A percentile compares a stretch with the other conserved stretches of the same genome.
Conservation (phyloP, 2,329 filamentous ascomycete species). For the Corinectria fuckeliana region DNA sequence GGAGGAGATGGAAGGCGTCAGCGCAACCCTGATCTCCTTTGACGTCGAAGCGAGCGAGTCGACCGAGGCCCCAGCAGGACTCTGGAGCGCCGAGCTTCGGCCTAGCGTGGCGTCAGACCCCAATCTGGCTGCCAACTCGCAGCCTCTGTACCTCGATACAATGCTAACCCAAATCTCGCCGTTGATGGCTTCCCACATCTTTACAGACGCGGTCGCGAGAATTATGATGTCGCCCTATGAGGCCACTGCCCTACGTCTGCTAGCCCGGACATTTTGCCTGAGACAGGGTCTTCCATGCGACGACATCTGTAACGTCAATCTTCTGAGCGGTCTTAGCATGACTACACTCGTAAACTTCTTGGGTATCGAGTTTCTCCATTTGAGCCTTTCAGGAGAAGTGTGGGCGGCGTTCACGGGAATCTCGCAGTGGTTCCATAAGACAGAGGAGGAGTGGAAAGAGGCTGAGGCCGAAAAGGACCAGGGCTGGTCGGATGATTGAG, state of each 20-base stretch:
- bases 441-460: slow-evolving; percentile 53
- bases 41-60: slow-evolving; percentile 65
- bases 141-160: slow-evolving; percentile 54
- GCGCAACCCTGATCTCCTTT: slow-evolving; percentile 65
- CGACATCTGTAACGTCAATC: slow-evolving; percentile 48
- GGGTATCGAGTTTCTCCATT: slow-evolving; percentile 52
- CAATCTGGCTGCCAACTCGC: slow-evolving; percentile 30
- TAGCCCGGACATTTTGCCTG: slow-evolving; percentile 52
- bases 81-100: slow-evolving; percentile 66
- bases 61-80: slow-evolving; percentile 55
- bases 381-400: slow-evolving; percentile 52
- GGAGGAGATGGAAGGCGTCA: slow-evolving; percentile 61
- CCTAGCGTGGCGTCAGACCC: slow-evolving; percentile 52
- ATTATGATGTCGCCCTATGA: slow-evolving; percentile 56
- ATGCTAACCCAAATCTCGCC: slow-evolving; percentile 59
- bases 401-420: slow-evolving; percentile 52
- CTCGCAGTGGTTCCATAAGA: slow-evolving; percentile 49
- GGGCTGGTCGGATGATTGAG: slow-evolving; percentile 2
- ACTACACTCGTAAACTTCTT: slow-evolving; percentile 54
- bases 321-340: slow-evolving; percentile 47
- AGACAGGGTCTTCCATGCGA: slow-evolving; percentile 46
- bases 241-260: slow-evolving; percentile 50
- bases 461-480: slow-evolving; percentile 32
- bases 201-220: slow-evolving; percentile 52
- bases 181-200: slow-evolving; percentile 53